Conservation (phyloP, 495 filamentous ascomycete genomes). For the Aspergillus heteromorphus region DNA sequence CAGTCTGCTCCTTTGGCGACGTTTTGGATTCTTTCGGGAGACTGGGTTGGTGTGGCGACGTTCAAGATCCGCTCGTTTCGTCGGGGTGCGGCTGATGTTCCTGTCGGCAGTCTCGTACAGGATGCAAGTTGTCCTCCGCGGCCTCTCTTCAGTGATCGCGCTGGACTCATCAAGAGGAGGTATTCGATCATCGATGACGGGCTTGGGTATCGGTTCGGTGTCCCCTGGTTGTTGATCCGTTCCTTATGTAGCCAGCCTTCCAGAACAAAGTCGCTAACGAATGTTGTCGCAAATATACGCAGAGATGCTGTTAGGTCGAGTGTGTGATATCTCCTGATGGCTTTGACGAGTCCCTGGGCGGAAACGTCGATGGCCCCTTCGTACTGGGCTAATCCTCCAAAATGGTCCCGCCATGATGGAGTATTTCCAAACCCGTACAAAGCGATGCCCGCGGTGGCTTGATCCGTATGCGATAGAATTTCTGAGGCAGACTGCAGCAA, state of each 20-base stretch:
- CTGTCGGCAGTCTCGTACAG: background rate
- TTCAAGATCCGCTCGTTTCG: background rate
- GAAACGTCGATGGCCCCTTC: constrained; percentile 12
- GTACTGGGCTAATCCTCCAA: background rate
- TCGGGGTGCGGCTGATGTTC: background rate
- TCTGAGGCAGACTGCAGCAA: background rate
- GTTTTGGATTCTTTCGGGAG: background rate
- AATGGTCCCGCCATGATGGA: background rate
- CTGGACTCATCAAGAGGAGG: constrained; percentile 8
- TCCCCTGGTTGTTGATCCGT: background rate
- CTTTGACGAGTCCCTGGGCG: constrained; percentile 1
- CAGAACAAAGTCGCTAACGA: background rate
- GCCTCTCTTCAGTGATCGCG: constrained; percentile 5
- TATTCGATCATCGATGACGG: constrained; percentile 7
- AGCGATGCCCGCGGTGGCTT: background rate
- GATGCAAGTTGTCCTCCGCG: background rate
- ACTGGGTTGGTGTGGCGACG: background rate
- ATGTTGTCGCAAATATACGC: constrained; percentile 11
- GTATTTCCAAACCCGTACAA: background rate
- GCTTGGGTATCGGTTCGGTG: background rate
- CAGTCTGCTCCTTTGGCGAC: background rate
- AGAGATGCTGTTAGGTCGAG: constrained; percentile 8
- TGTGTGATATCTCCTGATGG: constrained; percentile 5
- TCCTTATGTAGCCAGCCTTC: background rate
- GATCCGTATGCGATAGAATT: background rate